Evolutionary conservation across 2,329 filamentous ascomycete genomes (phyloP).

Genomic region (Aspergillus candidus): DNA sequence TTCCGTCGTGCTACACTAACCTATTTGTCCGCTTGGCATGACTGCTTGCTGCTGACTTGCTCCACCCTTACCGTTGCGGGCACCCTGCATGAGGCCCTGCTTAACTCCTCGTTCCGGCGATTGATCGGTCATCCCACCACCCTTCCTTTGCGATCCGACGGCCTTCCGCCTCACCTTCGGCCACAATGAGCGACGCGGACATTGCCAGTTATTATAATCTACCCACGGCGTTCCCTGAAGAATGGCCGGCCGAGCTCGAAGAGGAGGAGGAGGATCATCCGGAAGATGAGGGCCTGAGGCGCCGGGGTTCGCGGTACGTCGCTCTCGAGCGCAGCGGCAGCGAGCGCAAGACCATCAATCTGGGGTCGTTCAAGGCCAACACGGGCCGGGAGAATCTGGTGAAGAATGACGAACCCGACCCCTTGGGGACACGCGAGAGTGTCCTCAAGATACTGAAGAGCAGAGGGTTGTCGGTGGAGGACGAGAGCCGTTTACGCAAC

Average conservation of each 20-base stretch:
- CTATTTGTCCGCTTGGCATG: not conserved
- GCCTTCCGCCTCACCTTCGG: not conserved
- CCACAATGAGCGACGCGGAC: constrained; percentile 62
- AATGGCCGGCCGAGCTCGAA: constrained; percentile 82
- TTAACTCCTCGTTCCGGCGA: not conserved
- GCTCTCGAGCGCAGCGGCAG: constrained; percentile 72
- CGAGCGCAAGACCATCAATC: constrained; percentile 59
- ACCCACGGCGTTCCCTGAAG: constrained; percentile 66
- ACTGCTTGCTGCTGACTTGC: no score
- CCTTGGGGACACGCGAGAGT: constrained; percentile 79
- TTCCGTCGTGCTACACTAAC: not conserved
- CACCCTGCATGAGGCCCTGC: constrained; percentile 10
- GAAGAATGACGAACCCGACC: constrained; percentile 87
- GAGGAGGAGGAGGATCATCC: constrained; percentile 63
- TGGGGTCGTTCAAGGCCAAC: constrained; percentile 61
- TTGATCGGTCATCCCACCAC: constrained; percentile 7
- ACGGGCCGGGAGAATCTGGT: constrained; percentile 70
- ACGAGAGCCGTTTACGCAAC: constrained; percentile 75
- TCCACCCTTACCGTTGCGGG: constrained; percentile 8
- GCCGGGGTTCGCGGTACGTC: constrained; percentile 58
- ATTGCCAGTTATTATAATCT: constrained; percentile 89
- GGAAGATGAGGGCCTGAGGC: constrained; percentile 47
- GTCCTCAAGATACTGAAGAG: constrained; percentile 74
- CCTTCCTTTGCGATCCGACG: constrained; percentile 1
- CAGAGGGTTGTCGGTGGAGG: constrained; percentile 72